These are phyloP conservation scores for Cylindrotheca closterium DNA, from an alignment of 108 stramenopile species.

Conservation along the genomic window DNA sequence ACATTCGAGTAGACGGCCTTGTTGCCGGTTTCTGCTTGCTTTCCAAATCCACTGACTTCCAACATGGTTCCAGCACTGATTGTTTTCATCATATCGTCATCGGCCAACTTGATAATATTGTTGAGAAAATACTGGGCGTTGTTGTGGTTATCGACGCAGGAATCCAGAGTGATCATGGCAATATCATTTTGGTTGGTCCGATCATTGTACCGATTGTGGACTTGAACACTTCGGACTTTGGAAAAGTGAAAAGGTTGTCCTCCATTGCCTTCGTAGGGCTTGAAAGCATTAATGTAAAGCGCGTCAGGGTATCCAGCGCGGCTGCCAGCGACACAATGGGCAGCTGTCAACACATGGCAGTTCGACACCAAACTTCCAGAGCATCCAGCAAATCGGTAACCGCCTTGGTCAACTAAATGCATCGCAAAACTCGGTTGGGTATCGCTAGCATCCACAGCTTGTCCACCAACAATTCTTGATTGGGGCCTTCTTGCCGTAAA, in stretches of 20 bases:
- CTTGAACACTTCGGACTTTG: background rate
- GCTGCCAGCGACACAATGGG: slow-evolving; percentile 32
- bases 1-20: background rate
- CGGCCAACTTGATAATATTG: slow-evolving; percentile 23
- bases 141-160: slow-evolving; percentile 9
- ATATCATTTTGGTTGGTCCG: slow-evolving; percentile 28
- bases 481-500: background rate
- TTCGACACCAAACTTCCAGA: slow-evolving; percentile 38
- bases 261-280: slow-evolving; percentile 18
- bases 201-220: slow-evolving; percentile 23
- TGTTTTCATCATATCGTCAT: slow-evolving; percentile 1
- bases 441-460: background rate
- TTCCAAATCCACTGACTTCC: slow-evolving; percentile 26
- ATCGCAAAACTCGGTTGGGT: slow-evolving; percentile 20
- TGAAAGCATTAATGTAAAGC: slow-evolving; percentile 29
- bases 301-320: slow-evolving; percentile 21
- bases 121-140: background rate
- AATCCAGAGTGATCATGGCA: slow-evolving; percentile 24
- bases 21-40: background rate
- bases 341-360: slow-evolving; percentile 50
- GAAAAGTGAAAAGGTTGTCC: slow-evolving; percentile 24
- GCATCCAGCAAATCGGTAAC: slow-evolving; percentile 33
- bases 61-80: background rate
- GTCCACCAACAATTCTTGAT: background rate
- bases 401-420: slow-evolving; percentile 2